These are phyloP conservation scores for Nakataea oryzae DNA, from an alignment of 2,329 filamentous ascomycete genomes.

Conservation along the genomic window DNA sequence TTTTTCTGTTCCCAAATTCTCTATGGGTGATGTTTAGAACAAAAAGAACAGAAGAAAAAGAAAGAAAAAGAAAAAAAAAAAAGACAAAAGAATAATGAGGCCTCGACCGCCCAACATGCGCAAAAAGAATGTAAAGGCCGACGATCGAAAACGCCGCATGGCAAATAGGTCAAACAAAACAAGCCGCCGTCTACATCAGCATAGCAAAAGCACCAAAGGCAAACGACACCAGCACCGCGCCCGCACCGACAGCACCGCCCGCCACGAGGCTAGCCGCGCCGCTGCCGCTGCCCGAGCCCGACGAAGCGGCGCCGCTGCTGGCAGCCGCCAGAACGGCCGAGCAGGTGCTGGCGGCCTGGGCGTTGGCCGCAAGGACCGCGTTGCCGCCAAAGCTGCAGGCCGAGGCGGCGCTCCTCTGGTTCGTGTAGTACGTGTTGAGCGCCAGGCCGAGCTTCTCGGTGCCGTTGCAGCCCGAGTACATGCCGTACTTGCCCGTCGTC, in stretches of 20 bases:
- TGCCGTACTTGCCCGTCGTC: constrained; percentile 56
- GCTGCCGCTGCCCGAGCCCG: neutral
- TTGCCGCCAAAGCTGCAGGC: constrained; percentile 61
- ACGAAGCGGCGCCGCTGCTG: neutral
- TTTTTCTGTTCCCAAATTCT: neutral
- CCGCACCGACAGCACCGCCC: neutral
- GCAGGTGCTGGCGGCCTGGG: constrained; percentile 44
- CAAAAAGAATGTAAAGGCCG: neutral
- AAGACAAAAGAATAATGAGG: too few species aligned
- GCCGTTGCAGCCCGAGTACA: constrained; percentile 63
- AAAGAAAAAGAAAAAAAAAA: too few species aligned
- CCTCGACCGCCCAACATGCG: neutral
- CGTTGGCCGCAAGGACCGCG: constrained; percentile 38
- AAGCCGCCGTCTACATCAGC: neutral
- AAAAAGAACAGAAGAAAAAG: too few species aligned
- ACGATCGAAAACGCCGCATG: too few species aligned
- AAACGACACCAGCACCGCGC: neutral
- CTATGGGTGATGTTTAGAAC: too few species aligned
- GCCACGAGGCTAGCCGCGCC: neutral
- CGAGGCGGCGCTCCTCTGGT: constrained; percentile 35
- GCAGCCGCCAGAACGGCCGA: constrained; percentile 20
- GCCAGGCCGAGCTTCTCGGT: constrained; percentile 60
- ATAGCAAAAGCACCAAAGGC: neutral
- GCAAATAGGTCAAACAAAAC: too few species aligned
- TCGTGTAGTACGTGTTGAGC: constrained; percentile 58